A percentile compares a stretch with the other conserved stretches of the same genome.
Conservation (phyloP, 768 basidiomycete genomes). For the Termitomyces sp. region DNA sequence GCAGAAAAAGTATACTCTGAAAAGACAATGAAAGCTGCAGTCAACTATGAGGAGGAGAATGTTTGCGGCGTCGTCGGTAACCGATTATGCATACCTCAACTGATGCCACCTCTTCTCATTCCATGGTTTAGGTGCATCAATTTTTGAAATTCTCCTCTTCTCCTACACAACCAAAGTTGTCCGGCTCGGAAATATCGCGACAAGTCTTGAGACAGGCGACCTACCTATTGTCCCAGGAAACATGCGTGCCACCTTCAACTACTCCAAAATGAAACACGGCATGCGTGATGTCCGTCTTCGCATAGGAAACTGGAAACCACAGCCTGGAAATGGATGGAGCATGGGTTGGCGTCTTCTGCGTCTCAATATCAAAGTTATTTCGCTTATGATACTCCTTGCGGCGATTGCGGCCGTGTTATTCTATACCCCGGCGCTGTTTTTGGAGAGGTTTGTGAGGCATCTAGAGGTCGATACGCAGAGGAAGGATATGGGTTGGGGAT, state of each 20-base stretch:
- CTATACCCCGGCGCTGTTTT: conserved; percentile 58
- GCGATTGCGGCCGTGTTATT: conserved; percentile 53
- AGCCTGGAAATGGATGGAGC: conserved; percentile 57
- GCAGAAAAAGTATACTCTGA: conserved; percentile 69
- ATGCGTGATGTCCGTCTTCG: conserved; percentile 45
- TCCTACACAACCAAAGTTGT: conserved; percentile 86
- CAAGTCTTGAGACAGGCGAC: conserved; percentile 81
- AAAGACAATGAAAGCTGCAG: conserved; percentile 54
- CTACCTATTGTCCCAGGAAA: conserved; percentile 72
- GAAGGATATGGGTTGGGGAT: conserved; percentile 61
- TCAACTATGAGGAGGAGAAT: conserved; percentile 65
- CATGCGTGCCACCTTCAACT: conserved; percentile 66
- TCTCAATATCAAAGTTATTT: conserved; percentile 43
- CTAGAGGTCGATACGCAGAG: conserved; percentile 58
- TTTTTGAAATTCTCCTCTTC: conserved; percentile 67
- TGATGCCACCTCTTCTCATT: background rate
- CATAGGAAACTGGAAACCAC: conserved; percentile 53
- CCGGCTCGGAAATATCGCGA: conserved; percentile 70
- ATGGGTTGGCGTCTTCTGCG: conserved; percentile 56
- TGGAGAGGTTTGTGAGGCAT: conserved; percentile 55
- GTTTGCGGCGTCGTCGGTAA: conserved; percentile 59
- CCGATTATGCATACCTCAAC: conserved; percentile 3
- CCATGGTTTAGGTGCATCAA: conserved; percentile 40
- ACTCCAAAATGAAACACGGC: conserved; percentile 55
- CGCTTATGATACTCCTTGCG: conserved; percentile 43